Base-by-base conservation (phyloP, 495 filamentous ascomycete species). In the Margaritispora aquatica region DNA sequence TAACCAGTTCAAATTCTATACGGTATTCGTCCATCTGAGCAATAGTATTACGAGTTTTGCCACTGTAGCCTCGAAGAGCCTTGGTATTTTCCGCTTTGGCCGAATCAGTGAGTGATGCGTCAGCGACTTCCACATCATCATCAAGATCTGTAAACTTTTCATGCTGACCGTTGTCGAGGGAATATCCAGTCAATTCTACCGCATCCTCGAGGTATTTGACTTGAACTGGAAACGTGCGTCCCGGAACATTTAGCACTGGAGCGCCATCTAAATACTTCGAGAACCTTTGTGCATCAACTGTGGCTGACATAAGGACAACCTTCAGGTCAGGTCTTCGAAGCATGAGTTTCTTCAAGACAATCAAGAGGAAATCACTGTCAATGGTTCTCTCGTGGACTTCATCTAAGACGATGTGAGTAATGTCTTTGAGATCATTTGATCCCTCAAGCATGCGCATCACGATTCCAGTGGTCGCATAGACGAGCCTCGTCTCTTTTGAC, bases 381-480 rank as follows among this genome's bases (percentile, higher is more conserved):
- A 98, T 97, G 20, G 88, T 88, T 55, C 92, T 83, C 65, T 97
- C 92, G 70, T 97, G 93, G 2, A 96, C 90, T 70, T 98, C 94
- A 63, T 98, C 94, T 22, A 98, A 80, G 50, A 98, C 84, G 54
- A 98, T 79, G 71, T 97, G 93, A 2, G 90, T 95, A 54, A 97
- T 86, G 54, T 96, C 93, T 48, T 82, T 78, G 47, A 98, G 82
- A 49, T 92, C 86, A 61, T 88, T 85, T 0, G 88, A 90, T 1
- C 86, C 84, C 72, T 98, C 93, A 10, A 98, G 76, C 94, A 97
- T 98, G 15, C 94, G 86, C 77, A 97, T 89, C 5, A 98, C 89
- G 62, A 97, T 95, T 73, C 94, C 94, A 3, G 84, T 86, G 2
- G 84, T 87, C 34, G 92, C 94, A 72, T 91, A 98, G 4, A 97